A percentile compares a stretch with the other conserved stretches of the same genome.
Evolutionary conservation across 192 early-diverging fungal species (phyloP).

Genomic region (Geosiphon pyriformis): DNA sequence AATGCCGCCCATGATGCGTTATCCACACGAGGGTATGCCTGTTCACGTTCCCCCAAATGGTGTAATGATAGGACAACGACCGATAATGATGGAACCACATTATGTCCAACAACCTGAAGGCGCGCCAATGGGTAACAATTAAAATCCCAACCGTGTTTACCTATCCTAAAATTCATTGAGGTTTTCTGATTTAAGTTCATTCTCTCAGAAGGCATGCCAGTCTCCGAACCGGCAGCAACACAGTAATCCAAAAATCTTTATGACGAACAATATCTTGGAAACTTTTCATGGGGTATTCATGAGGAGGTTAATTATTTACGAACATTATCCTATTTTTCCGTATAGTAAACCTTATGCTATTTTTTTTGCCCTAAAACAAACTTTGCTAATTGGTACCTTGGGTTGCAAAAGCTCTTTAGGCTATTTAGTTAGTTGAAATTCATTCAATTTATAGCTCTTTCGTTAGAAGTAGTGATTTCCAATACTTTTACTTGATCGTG

Average conservation of each 20-base stretch:
- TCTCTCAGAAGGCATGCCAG: slow-evolving; percentile 11
- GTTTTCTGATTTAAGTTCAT: slow-evolving; percentile 6
- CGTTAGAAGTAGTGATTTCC: too few relatives aligned
- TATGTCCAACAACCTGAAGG: slow-evolving; percentile 32
- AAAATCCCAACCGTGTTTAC: neutral
- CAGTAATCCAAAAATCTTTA: neutral
- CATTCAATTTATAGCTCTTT: too few relatives aligned
- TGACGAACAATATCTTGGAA: too few relatives aligned
- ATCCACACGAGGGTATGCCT: slow-evolving; percentile 48
- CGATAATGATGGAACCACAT: slow-evolving; percentile 40
- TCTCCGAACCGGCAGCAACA: neutral
- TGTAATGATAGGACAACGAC: slow-evolving; percentile 44
- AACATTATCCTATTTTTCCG: slow-evolving; percentile 6
- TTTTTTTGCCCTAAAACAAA: too few relatives aligned
- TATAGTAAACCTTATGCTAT: too few relatives aligned
- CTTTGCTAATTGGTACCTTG: too few relatives aligned
- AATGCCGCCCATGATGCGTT: slow-evolving; percentile 51
- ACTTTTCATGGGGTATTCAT: too few relatives aligned
- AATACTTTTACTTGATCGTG: too few relatives aligned
- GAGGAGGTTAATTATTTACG: neutral
- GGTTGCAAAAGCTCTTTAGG: too few relatives aligned
- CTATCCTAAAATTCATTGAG: neutral
- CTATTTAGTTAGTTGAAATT: too few relatives aligned
- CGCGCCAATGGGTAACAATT: slow-evolving; percentile 23
- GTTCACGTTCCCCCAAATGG: slow-evolving; percentile 33